Evolutionary conservation across 345 rosid genomes (phyloP).

Genomic region (Brassica nigra): DNA sequence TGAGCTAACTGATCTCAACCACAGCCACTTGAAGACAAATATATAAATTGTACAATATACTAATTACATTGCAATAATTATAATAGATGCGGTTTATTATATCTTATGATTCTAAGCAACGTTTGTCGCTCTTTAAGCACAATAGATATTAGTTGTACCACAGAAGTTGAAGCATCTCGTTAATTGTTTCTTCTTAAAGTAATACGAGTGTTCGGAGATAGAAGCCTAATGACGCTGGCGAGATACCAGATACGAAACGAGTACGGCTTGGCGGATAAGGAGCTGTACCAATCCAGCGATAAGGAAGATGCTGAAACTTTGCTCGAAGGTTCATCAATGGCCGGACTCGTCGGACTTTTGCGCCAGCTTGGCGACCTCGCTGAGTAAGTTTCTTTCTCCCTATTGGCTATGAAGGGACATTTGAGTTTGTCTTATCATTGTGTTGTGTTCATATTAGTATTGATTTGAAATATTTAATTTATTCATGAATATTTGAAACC

Average conservation of each 20-base stretch:
- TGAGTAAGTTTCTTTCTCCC: slow-evolving; percentile 53
- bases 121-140: slow-evolving; percentile 16
- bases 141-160: neutral
- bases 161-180: neutral
- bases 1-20: slow-evolving; percentile 38
- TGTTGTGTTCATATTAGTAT: neutral
- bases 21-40: slow-evolving; percentile 34
- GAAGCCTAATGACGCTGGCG: slow-evolving; percentile 65
- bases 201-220: neutral
- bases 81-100: neutral
- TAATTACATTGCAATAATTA: slow-evolving; percentile 18
- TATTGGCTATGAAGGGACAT: neutral
- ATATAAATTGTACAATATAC: slow-evolving; percentile 1
- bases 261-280: slow-evolving; percentile 79
- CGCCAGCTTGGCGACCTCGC: slow-evolving; percentile 99
- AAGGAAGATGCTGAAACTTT: slow-evolving; percentile 89
- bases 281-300: slow-evolving; percentile 61
- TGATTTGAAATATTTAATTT: neutral
- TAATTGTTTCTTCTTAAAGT: neutral
- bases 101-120: slow-evolving; percentile 34
- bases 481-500: neutral
- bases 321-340: slow-evolving; percentile 87
- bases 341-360: slow-evolving; percentile 89
- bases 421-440: neutral
- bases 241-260: slow-evolving; percentile 84